These are phyloP conservation scores for Daldinia bambusicola DNA, from an alignment of 495 filamentous ascomycete genomes.

Conservation along the genomic window DNA sequence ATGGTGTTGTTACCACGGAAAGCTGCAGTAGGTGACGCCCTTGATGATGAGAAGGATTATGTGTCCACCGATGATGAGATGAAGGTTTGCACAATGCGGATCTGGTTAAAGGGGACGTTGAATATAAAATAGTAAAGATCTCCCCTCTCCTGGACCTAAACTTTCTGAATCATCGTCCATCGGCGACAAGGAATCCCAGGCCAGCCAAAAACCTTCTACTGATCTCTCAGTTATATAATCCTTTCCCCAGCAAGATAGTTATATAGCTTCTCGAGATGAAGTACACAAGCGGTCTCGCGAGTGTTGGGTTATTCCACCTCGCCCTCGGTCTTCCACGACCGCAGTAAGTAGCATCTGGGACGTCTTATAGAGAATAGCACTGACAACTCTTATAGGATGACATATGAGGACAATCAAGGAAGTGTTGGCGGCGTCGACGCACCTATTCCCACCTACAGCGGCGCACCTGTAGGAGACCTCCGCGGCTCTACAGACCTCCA, in stretches of 20 bases:
- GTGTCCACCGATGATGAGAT: too few relatives aligned
- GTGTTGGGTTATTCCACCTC: constrained; percentile 36
- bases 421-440: constrained; percentile 51
- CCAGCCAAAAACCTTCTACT: constrained; percentile 8
- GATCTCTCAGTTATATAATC: not conserved
- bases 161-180: not conserved
- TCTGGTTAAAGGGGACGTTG: not conserved
- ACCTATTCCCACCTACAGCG: constrained; percentile 49
- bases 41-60: too few relatives aligned
- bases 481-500: constrained; percentile 51
- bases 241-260: not conserved
- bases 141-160: not conserved
- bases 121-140: constrained; percentile 24
- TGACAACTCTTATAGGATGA: constrained; percentile 36
- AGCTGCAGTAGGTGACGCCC: constrained; percentile 3
- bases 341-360: constrained; percentile 33
- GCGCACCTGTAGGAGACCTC: constrained; percentile 46
- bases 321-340: constrained; percentile 41
- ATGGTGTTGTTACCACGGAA: constrained; percentile 21
- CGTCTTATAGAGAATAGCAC: not conserved
- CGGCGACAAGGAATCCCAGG: constrained; percentile 16
- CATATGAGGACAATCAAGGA: constrained; percentile 51
- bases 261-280: constrained; percentile 27
- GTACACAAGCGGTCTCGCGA: constrained; percentile 33
- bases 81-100: too few relatives aligned